Evolutionary conservation across 768 basidiomycete species (phyloP), one percentile per base, ranked within the genome.

Genomic region (Gloeopeniophorella convolvens): DNA sequence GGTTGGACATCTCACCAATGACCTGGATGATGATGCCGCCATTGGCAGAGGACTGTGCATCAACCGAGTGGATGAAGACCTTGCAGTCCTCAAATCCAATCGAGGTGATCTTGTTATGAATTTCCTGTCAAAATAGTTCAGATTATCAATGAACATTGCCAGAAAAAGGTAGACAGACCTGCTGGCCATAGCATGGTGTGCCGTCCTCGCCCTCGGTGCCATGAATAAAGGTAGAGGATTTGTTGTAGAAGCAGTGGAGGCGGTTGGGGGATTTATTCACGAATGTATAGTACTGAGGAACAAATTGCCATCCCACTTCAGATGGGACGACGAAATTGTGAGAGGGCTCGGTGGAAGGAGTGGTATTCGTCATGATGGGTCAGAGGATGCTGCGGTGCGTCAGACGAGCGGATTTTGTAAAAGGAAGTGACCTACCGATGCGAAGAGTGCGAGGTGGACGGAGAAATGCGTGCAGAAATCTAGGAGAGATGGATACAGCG

Each of bases 251-350:
- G 72, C 92, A 93, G 72, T 99, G 96, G 61, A 98, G 80, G 69
- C 92, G 88, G 71, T 88, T 76, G 63, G 95, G 95, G 56, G 93
- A 84, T 73, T 96, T 93, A 81, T 98, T 96, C 68, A 99, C 87
- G 76, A 89, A 95, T 62, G 89, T 95, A 74, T 99, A 99, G 74
- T 98, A 98, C 71, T 99, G 94, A 42, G 92, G 91, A 60, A 96
- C 93, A 73, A 97, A 97, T 72, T 97, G 93, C 92, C 93, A 97
- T 71, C 94, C 93, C 65, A 97, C 94, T 74, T 96, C 91, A 61
- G 85, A 90, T 69, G 88, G 88, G 74, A 85, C 73, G 74, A 89
- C 83, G 65, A 75, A 78, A 68, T 73, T 75, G 65, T 79, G 78
- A 60, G 70, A 58, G 69, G 63, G 36, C 32, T 54, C 54, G 61